These are phyloP conservation scores for Ophiostoma pallidulum DNA, from an alignment of 2,329 filamentous ascomycete genomes.

Conservation along the genomic window DNA sequence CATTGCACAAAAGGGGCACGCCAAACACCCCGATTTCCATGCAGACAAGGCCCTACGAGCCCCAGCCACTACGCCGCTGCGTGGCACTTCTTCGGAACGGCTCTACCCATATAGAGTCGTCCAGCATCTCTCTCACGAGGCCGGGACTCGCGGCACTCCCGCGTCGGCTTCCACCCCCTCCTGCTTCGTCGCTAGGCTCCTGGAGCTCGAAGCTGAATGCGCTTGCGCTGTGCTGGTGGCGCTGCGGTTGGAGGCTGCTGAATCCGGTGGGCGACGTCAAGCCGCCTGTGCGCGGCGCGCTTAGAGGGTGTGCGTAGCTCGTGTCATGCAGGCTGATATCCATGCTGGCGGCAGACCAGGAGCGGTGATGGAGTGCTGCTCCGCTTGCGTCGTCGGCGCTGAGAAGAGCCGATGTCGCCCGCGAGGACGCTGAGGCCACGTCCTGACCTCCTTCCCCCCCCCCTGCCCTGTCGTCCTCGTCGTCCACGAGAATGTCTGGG, in stretches of 20 bases:
- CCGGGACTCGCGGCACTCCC: slow-evolving; percentile 63
- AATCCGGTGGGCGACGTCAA: slow-evolving; percentile 22
- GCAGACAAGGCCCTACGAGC: not conserved
- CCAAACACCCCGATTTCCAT: not conserved
- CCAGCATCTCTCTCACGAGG: slow-evolving; percentile 74
- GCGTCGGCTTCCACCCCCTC: slow-evolving; percentile 41
- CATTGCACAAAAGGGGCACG: not conserved
- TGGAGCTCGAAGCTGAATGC: slow-evolving; percentile 52
- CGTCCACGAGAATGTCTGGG: slow-evolving; percentile 84
- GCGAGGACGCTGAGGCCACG: slow-evolving; percentile 22
- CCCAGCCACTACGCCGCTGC: slow-evolving; percentile 31
- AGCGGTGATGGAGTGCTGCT: slow-evolving; percentile 25
- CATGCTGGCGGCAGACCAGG: slow-evolving; percentile 33
- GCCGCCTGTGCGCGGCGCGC: slow-evolving; percentile 34
- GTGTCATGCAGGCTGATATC: slow-evolving; percentile 36
- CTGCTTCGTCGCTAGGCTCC: slow-evolving; percentile 29
- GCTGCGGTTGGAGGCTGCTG: slow-evolving; percentile 11
- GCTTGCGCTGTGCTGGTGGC: slow-evolving; percentile 36
- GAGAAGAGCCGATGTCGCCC: slow-evolving; percentile 25
- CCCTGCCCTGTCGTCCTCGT: slow-evolving; percentile 47
- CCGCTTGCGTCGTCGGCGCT: slow-evolving; percentile 24
- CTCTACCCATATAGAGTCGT: slow-evolving; percentile 87
- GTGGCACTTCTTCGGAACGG: slow-evolving; percentile 86
- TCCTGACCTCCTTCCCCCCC: slow-evolving; percentile 12
- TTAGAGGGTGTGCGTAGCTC: slow-evolving; percentile 41